Evolutionary conservation across 495 filamentous ascomycete genomes (phyloP), one percentile per base, ranked within the genome.

Genomic region (Cercophora newfieldiana): DNA sequence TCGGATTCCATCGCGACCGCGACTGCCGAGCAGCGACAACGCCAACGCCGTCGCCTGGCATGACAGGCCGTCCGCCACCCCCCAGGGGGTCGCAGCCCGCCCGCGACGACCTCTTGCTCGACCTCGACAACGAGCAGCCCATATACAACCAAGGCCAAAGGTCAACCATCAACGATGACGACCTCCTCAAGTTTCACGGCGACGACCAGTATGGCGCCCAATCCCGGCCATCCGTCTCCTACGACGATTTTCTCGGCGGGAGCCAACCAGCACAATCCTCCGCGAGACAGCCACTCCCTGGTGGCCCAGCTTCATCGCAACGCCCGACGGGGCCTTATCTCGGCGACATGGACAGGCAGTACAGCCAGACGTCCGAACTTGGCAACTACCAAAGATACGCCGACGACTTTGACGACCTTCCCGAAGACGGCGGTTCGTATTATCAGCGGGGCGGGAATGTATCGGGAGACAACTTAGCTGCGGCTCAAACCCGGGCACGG

Each of bases 331-430:
- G 74, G 12, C 82, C 81, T 61, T 91, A 92, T 76, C 64, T 83
- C 50, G 75, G 78, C 85, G 66, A 86, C 77, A 68, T 64, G 30
- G 69, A 77, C 50, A 72, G 80, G 44, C 81, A 83, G 50, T 97
- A 91, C 75, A 96, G 93, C 59, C 94, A 97, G 75, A 90, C 89
- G 6, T 93, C 91, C 3, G 93, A 85, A 6, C 72, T 97, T 59
- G 81, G 87, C 70, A 96, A 97, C 76, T 97, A 94, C 78, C 89
- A 92, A 69, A 86, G 92, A 60, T 97, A 99, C 72, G 94, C 94
- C 26, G 90, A 94, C 76, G 83, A 92, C 69, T 91, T 91, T 66
- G 84, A 86, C 69, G 91, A 93, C 68, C 88, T 88, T 67, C 85
- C 82, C 28, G 91, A 94, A 30, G 92, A 96, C 74, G 88, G 87